Evolutionary conservation across 75 land plant species (phyloP).

Genomic region (Sequoia sempervirens): DNA sequence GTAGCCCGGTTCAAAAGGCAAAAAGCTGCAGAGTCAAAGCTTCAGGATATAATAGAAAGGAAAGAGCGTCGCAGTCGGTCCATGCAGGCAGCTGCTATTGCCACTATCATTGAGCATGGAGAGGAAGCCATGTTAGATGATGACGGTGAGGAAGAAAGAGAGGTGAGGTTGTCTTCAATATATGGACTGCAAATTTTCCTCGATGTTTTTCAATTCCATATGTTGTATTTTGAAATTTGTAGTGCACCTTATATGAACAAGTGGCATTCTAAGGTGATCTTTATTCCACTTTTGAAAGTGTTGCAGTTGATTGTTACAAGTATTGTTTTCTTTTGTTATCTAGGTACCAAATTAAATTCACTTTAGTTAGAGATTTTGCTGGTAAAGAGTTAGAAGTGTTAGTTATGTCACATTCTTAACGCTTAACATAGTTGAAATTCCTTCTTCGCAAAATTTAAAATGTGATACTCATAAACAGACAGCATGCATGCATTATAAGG

Average conservation of each 20-base stretch:
- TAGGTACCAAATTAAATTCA: neutral
- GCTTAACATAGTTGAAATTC: neutral
- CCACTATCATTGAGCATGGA: slow-evolving; percentile 58
- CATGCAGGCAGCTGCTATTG: slow-evolving; percentile 65
- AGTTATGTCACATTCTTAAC: neutral
- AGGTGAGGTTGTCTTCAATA: slow-evolving; percentile 38
- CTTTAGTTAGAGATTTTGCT: neutral
- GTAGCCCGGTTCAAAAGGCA: slow-evolving; percentile 89
- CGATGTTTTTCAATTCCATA: neutral
- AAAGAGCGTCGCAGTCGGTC: slow-evolving; percentile 85
- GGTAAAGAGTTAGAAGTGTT: neutral
- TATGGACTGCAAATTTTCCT: neutral
- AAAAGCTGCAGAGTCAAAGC: slow-evolving; percentile 82
- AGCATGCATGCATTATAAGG: neutral
- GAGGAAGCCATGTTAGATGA: slow-evolving; percentile 80
- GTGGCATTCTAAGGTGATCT: neutral
- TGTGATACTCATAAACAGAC: neutral
- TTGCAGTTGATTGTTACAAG: neutral
- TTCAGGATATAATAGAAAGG: slow-evolving; percentile 86
- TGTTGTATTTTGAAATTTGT: neutral
- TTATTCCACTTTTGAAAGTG: neutral
- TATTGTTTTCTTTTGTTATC: neutral
- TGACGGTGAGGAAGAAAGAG: slow-evolving; percentile 92
- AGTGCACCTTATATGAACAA: neutral
- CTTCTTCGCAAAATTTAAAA: neutral